Conservation (phyloP, 1,284 basidiomycete species). For the Pseudomicrostroma phylloplanum region DNA sequence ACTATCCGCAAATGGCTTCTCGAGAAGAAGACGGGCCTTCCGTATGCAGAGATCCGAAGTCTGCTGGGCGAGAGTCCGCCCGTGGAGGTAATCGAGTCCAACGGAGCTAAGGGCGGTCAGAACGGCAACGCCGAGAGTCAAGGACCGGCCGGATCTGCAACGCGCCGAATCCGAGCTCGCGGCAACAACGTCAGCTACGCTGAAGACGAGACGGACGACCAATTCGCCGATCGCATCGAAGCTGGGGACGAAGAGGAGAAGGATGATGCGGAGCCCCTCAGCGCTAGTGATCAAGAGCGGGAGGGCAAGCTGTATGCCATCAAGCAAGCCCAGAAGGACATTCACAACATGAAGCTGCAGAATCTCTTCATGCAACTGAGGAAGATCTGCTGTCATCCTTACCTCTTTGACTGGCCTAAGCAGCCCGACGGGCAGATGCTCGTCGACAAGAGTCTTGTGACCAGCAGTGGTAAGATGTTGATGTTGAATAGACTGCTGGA, state of each 20-base stretch:
- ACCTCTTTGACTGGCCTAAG: slow-evolving; percentile 80
- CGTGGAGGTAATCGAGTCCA: slow-evolving; percentile 15
- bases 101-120: background rate
- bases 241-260: slow-evolving; percentile 12
- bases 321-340: slow-evolving; percentile 58
- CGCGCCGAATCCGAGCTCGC: background rate
- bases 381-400: slow-evolving; percentile 82
- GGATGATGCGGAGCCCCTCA: slow-evolving; percentile 16
- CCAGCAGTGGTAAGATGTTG: slow-evolving; percentile 92
- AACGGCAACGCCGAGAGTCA: slow-evolving; percentile 4
- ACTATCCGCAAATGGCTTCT: slow-evolving; percentile 39
- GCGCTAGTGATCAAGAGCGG: slow-evolving; percentile 25
- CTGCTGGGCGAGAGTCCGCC: slow-evolving; percentile 21
- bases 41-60: slow-evolving; percentile 27
- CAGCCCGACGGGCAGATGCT: slow-evolving; percentile 56
- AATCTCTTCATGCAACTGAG: slow-evolving; percentile 81
- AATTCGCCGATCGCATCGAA: slow-evolving; percentile 31
- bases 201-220: slow-evolving; percentile 27
- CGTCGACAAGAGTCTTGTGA: slow-evolving; percentile 64
- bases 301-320: slow-evolving; percentile 34
- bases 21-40: slow-evolving; percentile 36
- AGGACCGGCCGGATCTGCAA: slow-evolving; percentile 3
- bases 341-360: slow-evolving; percentile 85
- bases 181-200: slow-evolving; percentile 19
- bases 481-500: slow-evolving; percentile 79